A percentile compares a stretch with the other conserved stretches of the same genome.
Evolutionary conservation across 148 eudicot species (phyloP).

Genomic region (Linanthus parryae): DNA sequence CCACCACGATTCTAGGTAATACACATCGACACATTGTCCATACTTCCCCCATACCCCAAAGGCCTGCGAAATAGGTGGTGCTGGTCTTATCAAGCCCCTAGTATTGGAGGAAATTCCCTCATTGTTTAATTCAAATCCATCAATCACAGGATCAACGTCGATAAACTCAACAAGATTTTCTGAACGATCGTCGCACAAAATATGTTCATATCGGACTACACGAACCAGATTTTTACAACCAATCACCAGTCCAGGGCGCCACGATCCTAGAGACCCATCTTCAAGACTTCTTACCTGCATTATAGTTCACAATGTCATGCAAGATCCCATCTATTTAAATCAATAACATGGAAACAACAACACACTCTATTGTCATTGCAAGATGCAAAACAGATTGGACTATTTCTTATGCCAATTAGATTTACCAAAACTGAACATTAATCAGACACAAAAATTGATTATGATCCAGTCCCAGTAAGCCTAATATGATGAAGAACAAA

Average conservation of each 20-base stretch:
- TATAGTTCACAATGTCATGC: background rate
- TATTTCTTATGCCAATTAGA: no score
- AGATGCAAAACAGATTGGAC: no score
- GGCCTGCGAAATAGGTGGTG: slow-evolving; percentile 19
- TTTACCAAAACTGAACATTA: no score
- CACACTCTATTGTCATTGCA: no score
- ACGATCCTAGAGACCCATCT: slow-evolving; percentile 75
- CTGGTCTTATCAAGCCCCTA: slow-evolving; percentile 54
- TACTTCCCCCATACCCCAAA: slow-evolving; percentile 21
- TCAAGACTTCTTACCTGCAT: slow-evolving; percentile 76
- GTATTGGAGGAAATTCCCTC: background rate
- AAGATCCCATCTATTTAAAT: background rate
- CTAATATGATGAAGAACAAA: no score
- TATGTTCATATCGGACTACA: slow-evolving; percentile 41
- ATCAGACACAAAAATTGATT: no score
- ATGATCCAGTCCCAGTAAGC: no score
- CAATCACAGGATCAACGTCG: slow-evolving; percentile 28
- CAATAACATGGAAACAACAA: background rate
- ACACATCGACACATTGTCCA: slow-evolving; percentile 74
- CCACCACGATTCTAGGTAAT: slow-evolving; percentile 83
- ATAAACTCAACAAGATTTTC: slow-evolving; percentile 30
- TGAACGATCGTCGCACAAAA: slow-evolving; percentile 35
- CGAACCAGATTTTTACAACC: slow-evolving; percentile 15
- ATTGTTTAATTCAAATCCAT: no score
- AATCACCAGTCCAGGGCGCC: slow-evolving; percentile 57